A percentile compares a stretch with the other conserved stretches of the same genome.
These are phyloP conservation scores for Lipomyces spencermartinsiae DNA, from an alignment of 805 yeast genomes.

Conservation along the genomic window DNA sequence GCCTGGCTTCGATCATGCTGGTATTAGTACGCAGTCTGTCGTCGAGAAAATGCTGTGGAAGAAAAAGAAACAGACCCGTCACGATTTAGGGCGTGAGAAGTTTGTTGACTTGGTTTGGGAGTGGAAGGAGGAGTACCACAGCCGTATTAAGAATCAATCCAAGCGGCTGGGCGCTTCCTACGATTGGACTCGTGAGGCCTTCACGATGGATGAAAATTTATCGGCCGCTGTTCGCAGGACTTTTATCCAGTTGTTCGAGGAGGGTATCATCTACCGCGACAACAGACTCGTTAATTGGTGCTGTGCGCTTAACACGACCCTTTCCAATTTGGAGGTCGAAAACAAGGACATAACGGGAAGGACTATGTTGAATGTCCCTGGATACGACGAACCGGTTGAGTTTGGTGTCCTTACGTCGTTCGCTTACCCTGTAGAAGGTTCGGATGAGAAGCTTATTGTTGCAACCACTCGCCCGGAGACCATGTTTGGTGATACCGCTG, in stretches of 20 bases:
- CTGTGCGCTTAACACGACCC: slow-evolving; percentile 89
- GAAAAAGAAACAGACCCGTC: slow-evolving; percentile 84
- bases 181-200: slow-evolving; percentile 94
- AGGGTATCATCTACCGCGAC: slow-evolving; percentile 94
- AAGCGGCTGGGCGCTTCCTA: slow-evolving; percentile 92
- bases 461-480: slow-evolving; percentile 99
- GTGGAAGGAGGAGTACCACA: slow-evolving; percentile 95
- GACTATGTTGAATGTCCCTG: slow-evolving; percentile 83
- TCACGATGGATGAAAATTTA: slow-evolving; percentile 82
- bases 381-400: slow-evolving; percentile 82
- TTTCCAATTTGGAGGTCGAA: slow-evolving; percentile 95
- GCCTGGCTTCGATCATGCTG: slow-evolving; percentile 99
- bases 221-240: slow-evolving; percentile 87
- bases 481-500: slow-evolving; percentile 95
- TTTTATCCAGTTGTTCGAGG: slow-evolving; percentile 88
- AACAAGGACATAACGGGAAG: slow-evolving; percentile 86
- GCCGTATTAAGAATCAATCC: slow-evolving; percentile 82
- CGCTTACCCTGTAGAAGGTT: slow-evolving; percentile 84
- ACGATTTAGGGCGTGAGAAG: slow-evolving; percentile 91
- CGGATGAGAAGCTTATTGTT: slow-evolving; percentile 85
- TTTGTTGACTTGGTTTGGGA: slow-evolving; percentile 93
- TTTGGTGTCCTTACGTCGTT: slow-evolving; percentile 97
- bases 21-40: slow-evolving; percentile 98
- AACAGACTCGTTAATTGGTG: slow-evolving; percentile 95
- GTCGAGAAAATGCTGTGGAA: slow-evolving; percentile 97